Evolutionary conservation across 345 rosid species (phyloP).

Genomic region (Aurinia saxatilis): DNA sequence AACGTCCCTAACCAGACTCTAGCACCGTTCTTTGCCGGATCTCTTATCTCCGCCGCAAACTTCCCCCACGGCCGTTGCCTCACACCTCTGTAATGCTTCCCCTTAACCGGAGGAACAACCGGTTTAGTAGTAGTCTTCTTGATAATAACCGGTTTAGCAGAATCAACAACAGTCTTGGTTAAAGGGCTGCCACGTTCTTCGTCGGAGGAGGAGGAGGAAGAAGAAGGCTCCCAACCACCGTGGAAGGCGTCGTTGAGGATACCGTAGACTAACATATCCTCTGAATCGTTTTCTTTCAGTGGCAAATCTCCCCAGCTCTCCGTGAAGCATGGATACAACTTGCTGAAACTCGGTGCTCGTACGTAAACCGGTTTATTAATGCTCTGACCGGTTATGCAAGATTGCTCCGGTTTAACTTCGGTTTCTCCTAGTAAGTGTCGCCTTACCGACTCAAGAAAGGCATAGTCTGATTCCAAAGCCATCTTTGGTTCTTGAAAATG

Average conservation of each 20-base stretch:
- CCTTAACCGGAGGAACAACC: slow-evolving; percentile 30
- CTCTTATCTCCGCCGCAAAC: slow-evolving; percentile 96
- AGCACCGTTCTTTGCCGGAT: slow-evolving; percentile 97
- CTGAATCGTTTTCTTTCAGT: slow-evolving; percentile 64
- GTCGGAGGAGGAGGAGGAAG: background rate
- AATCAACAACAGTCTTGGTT: no score
- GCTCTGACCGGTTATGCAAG: background rate
- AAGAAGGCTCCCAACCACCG: slow-evolving; percentile 73
- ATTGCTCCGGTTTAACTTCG: slow-evolving; percentile 12
- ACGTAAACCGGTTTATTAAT: slow-evolving; percentile 35
- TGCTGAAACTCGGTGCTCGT: slow-evolving; percentile 60
- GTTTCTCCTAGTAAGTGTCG: slow-evolving; percentile 46
- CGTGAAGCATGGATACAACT: slow-evolving; percentile 67
- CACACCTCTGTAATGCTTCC: slow-evolving; percentile 90
- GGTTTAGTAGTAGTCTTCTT: background rate
- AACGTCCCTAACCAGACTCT: slow-evolving; percentile 98
- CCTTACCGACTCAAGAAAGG: slow-evolving; percentile 47
- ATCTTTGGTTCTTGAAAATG: background rate
- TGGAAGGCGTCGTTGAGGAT: slow-evolving; percentile 67
- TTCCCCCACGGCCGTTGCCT: slow-evolving; percentile 99
- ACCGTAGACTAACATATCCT: slow-evolving; percentile 77
- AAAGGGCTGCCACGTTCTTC: no score
- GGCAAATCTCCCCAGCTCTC: slow-evolving; percentile 97
- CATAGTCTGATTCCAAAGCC: slow-evolving; percentile 41
- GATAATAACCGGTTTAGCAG: no score